A percentile compares a stretch with the other conserved stretches of the same genome.
phyloP scores from a whole-genome alignment of 108 stramenopile species.

The Aurantiochytrium sp. region DNA sequence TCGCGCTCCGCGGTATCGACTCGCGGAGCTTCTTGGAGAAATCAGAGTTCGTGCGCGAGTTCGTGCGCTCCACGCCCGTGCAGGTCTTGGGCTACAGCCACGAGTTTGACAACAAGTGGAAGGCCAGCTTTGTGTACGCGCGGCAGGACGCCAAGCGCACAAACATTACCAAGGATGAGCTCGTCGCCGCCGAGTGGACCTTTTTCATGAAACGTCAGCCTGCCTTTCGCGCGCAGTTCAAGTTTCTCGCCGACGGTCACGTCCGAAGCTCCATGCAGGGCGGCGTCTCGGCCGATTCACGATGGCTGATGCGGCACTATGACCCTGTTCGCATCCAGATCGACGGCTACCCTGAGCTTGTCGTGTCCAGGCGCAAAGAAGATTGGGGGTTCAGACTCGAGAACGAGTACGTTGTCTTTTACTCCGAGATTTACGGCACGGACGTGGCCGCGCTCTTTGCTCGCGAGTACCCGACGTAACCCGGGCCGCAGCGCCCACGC shows the following conservation, averaged over 20 bases:
- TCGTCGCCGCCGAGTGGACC: background rate
- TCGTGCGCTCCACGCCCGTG: background rate
- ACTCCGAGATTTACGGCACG: background rate
- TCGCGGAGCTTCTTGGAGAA: background rate
- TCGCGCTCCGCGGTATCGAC: background rate
- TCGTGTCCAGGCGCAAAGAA: background rate
- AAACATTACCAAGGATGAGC: background rate
- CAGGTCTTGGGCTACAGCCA: background rate
- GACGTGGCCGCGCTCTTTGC: background rate
- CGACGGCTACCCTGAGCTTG: background rate
- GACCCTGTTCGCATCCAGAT: background rate
- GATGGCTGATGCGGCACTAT: background rate
- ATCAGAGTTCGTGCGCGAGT: background rate
- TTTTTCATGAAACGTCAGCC: background rate
- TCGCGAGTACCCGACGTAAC: background rate
- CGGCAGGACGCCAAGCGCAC: background rate
- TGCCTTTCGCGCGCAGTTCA: background rate
- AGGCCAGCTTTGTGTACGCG: background rate
- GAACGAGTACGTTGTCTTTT: background rate
- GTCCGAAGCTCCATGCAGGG: background rate
- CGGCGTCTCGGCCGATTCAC: background rate
- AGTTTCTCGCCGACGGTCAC: background rate
- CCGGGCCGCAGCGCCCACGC: too few species aligned
- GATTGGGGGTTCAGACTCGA: background rate
- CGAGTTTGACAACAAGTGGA: slow-evolving; percentile 7